Evolutionary conservation across 2,329 filamentous ascomycete genomes (phyloP).

Genomic region (Colletotrichum sp.): DNA sequence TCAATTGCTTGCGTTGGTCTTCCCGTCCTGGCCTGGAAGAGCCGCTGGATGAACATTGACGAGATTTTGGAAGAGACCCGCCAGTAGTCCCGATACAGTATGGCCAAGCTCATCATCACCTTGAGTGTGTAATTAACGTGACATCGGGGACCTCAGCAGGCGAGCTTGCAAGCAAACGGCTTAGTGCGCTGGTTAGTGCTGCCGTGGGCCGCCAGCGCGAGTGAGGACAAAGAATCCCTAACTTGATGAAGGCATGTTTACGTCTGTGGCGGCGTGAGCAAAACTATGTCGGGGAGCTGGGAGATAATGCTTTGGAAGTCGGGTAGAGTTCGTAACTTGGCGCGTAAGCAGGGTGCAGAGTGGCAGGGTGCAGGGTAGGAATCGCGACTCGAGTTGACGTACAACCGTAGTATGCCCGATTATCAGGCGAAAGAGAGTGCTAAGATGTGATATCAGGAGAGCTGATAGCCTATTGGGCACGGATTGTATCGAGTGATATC

Average conservation of each 20-base stretch:
- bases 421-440: not conserved
- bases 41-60: not conserved
- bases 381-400: not conserved
- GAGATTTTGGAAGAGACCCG: not conserved
- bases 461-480: not conserved
- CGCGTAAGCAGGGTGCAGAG: not conserved
- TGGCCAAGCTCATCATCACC: not conserved
- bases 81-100: not conserved
- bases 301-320: not conserved
- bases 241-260: not conserved
- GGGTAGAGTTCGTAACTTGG: not conserved
- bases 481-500: not conserved
- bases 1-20: not conserved
- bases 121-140: not conserved
- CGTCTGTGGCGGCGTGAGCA: not conserved
- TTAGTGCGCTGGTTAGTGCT: not conserved
- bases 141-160: not conserved
- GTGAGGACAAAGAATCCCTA: conserved; percentile 5
- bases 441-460: not conserved
- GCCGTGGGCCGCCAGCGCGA: not conserved
- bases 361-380: not conserved
- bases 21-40: not conserved
- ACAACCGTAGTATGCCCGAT: not conserved
- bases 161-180: not conserved
- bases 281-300: not conserved